phyloP scores from a whole-genome alignment of 2,329 filamentous ascomycete species.

The Paecilomyces sp. region DNA sequence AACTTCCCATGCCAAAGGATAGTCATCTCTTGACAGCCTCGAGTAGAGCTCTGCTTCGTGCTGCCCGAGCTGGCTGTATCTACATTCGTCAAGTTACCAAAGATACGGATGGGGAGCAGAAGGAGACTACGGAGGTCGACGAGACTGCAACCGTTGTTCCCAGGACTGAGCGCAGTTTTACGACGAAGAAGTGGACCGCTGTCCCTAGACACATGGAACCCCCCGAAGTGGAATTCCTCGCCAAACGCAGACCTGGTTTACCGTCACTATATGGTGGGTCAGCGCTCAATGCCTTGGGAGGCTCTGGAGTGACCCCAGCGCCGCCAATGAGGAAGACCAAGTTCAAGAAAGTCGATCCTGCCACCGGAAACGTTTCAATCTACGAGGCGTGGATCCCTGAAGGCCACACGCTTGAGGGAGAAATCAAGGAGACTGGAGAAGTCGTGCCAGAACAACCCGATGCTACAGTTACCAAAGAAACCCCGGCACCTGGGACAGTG shows the following conservation, averaged over 20 bases:
- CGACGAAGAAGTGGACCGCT: conserved; percentile 51
- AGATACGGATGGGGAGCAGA: conserved; percentile 28
- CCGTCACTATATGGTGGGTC: conserved; percentile 42
- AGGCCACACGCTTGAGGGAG: conserved; percentile 72
- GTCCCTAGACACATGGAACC: conserved; percentile 51
- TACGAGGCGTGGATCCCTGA: conserved; percentile 77
- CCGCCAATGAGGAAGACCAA: conserved; percentile 69
- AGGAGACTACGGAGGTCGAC: conserved; percentile 26
- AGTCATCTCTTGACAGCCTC: conserved; percentile 68
- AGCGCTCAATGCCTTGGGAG: conserved; percentile 11
- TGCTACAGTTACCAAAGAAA: conserved; percentile 25
- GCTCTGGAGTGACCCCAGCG: conserved; percentile 20
- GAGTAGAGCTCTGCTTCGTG: conserved; percentile 74
- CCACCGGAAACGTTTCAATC: conserved; percentile 69
- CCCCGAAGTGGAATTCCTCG: conserved; percentile 55
- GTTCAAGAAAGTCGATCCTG: conserved; percentile 68
- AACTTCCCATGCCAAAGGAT: conserved; percentile 84
- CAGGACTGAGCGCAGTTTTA: conserved; percentile 43
- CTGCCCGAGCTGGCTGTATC: conserved; percentile 67
- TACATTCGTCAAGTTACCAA: conserved; percentile 61
- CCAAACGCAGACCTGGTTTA: conserved; percentile 54
- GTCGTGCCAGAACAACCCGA: conserved; percentile 36
- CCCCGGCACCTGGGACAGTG: conserved; percentile 50
- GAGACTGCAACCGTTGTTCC: conserved; percentile 17
- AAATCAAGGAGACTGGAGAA: conserved; percentile 58